Conservation (phyloP, 352 stramenopile species). For the Lagenidium sp. region DNA sequence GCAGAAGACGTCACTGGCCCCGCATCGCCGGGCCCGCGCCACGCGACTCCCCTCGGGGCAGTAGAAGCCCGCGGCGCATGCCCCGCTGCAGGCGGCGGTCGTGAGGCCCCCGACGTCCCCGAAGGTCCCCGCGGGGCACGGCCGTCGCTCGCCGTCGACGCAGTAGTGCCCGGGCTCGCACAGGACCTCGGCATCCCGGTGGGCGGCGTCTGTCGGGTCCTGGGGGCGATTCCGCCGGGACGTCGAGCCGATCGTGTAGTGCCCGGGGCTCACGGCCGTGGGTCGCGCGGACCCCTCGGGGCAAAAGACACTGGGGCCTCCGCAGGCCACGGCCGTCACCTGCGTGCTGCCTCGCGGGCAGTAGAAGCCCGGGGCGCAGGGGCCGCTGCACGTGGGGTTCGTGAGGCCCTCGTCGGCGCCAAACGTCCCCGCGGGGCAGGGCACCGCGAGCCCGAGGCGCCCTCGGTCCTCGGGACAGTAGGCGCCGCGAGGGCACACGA, state of each 20-base stretch:
- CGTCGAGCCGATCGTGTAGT: slow-evolving; percentile 27
- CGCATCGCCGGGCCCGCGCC: slow-evolving; percentile 10
- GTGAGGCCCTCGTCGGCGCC: slow-evolving; percentile 32
- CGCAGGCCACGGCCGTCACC: slow-evolving; percentile 27
- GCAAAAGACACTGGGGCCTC: slow-evolving; percentile 30
- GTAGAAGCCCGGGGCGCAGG: slow-evolving; percentile 47
- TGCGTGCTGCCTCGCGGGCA: slow-evolving; percentile 39
- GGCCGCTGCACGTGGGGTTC: slow-evolving; percentile 28
- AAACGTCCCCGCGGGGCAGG: slow-evolving; percentile 58
- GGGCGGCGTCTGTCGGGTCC: slow-evolving; percentile 7
- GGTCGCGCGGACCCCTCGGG: slow-evolving; percentile 28
- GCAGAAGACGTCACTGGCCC: slow-evolving; percentile 21
- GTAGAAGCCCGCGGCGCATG: slow-evolving; percentile 25
- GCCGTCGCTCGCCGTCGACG: slow-evolving; percentile 11
- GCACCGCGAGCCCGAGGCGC: slow-evolving; percentile 14
- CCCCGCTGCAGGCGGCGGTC: slow-evolving; percentile 21
- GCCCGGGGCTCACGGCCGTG: slow-evolving; percentile 21
- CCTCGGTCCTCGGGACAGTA: slow-evolving; percentile 39
- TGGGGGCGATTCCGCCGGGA: slow-evolving; percentile 8
- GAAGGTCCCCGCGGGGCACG: slow-evolving; percentile 38
- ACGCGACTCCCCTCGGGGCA: slow-evolving; percentile 25
- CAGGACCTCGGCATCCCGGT: slow-evolving; percentile 22
- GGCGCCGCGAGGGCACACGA: slow-evolving; percentile 25
- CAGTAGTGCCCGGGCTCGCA: slow-evolving; percentile 53
- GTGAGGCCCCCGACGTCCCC: slow-evolving; percentile 19